Percentiles rank a stretch among this genome's conserved stretches.
phyloP scores from a whole-genome alignment of 768 basidiomycete genomes.

The Chalciporus sphaerocephalus region DNA sequence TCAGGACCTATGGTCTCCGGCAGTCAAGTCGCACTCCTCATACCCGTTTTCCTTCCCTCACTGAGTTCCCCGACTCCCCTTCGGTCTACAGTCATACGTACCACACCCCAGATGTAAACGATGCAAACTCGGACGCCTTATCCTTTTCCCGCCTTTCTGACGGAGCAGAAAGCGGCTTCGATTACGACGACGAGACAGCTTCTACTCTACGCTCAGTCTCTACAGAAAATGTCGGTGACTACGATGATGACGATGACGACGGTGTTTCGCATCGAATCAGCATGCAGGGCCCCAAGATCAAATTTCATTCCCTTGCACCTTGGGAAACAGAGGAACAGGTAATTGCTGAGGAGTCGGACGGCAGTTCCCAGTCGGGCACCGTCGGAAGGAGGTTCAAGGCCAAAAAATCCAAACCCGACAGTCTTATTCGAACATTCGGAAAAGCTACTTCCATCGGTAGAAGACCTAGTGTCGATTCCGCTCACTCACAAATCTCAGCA shows the following conservation, averaged over 20 bases:
- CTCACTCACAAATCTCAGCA: slow-evolving; percentile 44
- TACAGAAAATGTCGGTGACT: slow-evolving; percentile 31
- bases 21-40: slow-evolving; percentile 36
- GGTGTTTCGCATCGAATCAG: slow-evolving; percentile 55
- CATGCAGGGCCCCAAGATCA: slow-evolving; percentile 77
- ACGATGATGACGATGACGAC: slow-evolving; percentile 45
- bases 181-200: slow-evolving; percentile 50
- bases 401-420: slow-evolving; percentile 31
- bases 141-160: slow-evolving; percentile 41
- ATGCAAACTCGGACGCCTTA: slow-evolving; percentile 24
- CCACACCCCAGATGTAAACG: slow-evolving; percentile 48
- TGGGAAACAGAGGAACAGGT: slow-evolving; percentile 65
- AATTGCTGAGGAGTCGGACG: slow-evolving; percentile 45
- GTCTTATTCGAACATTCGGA: slow-evolving; percentile 43
- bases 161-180: slow-evolving; percentile 48
- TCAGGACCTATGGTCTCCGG: slow-evolving; percentile 51
- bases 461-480: slow-evolving; percentile 66
- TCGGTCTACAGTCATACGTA: slow-evolving; percentile 63
- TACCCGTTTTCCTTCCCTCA: slow-evolving; percentile 50
- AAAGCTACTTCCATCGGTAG: slow-evolving; percentile 40
- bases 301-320: slow-evolving; percentile 74
- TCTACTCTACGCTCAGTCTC: slow-evolving; percentile 28
- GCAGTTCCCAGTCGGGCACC: slow-evolving; percentile 30
- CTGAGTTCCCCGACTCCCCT: slow-evolving; percentile 62
- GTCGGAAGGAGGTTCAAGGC: slow-evolving; percentile 29